Evolutionary conservation across 1,284 basidiomycete species (phyloP).

Genomic region (Hemileia vastatrix): DNA sequence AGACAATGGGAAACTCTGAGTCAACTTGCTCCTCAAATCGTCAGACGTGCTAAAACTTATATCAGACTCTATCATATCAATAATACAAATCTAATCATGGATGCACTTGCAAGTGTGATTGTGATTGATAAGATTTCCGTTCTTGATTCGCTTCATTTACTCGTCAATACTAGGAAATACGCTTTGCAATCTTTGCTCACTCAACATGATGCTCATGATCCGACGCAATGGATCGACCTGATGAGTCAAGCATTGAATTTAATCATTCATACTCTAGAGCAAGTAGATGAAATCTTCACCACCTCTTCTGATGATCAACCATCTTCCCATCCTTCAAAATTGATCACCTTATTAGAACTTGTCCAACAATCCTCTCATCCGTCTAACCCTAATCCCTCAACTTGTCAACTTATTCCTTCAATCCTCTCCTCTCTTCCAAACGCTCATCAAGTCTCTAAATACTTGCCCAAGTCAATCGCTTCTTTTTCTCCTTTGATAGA

Average conservation of each 20-base stretch:
- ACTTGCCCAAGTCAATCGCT: slow-evolving; percentile 9
- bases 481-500: slow-evolving; percentile 13
- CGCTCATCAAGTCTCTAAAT: slow-evolving; percentile 7
- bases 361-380: slow-evolving; percentile 1
- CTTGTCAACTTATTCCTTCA: neutral
- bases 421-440: slow-evolving; percentile 14
- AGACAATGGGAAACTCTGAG: slow-evolving; percentile 3
- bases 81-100: neutral
- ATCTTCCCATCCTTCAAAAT: neutral
- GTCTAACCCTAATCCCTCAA: neutral
- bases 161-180: slow-evolving; percentile 5
- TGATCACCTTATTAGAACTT: neutral
- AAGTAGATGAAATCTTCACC: slow-evolving; percentile 5
- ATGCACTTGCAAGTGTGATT: slow-evolving; percentile 6
- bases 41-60: slow-evolving; percentile 2
- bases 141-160: slow-evolving; percentile 4
- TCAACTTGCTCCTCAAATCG: slow-evolving; percentile 19
- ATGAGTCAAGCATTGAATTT: neutral
- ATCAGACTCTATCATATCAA: neutral
- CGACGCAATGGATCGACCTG: slow-evolving; percentile 12
- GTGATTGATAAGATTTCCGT: slow-evolving; percentile 9
- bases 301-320: neutral
- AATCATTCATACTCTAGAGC: neutral
- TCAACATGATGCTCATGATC: neutral
- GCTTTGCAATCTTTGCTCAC: slow-evolving; percentile 1